Percentiles rank a stretch among this genome's conserved stretches.
Evolutionary conservation across 805 yeast genomes (phyloP).

Genomic region (Phaffomyces opuntiae): DNA sequence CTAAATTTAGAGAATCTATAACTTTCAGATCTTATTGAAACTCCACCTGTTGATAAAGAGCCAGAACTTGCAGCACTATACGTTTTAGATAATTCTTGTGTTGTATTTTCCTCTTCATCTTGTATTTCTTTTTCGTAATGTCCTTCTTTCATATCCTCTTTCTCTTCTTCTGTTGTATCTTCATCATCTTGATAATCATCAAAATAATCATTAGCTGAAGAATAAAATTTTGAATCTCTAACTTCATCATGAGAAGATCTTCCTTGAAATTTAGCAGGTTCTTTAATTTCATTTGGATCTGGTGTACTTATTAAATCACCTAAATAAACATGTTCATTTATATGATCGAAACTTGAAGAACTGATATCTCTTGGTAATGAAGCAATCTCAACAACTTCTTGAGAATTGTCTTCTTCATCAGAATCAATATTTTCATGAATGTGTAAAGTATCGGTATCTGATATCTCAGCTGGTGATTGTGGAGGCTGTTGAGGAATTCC

Average conservation of each 20-base stretch:
- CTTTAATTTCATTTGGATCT: conserved; percentile 3
- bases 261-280: neutral
- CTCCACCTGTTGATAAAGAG: conserved; percentile 26
- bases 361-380: conserved; percentile 3
- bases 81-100: neutral
- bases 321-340: conserved; percentile 19
- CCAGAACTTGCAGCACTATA: conserved; percentile 18
- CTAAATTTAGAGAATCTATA: conserved; percentile 20
- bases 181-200: conserved; percentile 21
- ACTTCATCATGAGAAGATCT: neutral
- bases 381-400: neutral
- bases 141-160: no score
- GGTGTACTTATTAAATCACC: conserved; percentile 20
- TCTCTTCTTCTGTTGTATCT: neutral
- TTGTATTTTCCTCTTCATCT: neutral
- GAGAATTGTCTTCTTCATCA: neutral
- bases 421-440: conserved; percentile 8
- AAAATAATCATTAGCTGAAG: conserved; percentile 19
- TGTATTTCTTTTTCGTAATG: neutral
- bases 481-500: neutral
- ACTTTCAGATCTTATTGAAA: conserved; percentile 22
- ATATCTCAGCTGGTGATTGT: conserved; percentile 10
- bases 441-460: conserved; percentile 22
- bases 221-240: conserved; percentile 20
- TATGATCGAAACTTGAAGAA: conserved; percentile 1